Percentiles rank a stretch among this genome's conserved stretches.
Conservation (phyloP, 208 protist species). For the Porcisia hertigi region DNA sequence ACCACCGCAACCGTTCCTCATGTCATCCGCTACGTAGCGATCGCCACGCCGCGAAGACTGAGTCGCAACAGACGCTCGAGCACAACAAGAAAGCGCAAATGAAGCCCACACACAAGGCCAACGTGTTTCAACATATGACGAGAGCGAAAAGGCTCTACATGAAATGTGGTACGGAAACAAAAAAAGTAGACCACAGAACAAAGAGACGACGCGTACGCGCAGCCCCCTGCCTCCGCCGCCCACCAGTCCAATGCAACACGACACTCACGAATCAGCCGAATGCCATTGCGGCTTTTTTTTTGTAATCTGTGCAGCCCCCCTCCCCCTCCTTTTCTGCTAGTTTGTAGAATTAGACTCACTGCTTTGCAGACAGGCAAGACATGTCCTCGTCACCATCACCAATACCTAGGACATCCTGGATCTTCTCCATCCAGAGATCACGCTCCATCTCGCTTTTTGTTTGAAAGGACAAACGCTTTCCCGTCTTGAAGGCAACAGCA, state of each 20-base stretch:
- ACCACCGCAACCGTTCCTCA: neutral
- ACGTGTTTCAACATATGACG: neutral
- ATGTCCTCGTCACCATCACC: slow-evolving; percentile 55
- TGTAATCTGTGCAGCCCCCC: neutral
- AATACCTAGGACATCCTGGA: slow-evolving; percentile 80
- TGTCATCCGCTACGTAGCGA: neutral
- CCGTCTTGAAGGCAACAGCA: slow-evolving; percentile 77
- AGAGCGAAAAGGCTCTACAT: too few relatives aligned
- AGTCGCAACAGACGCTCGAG: neutral
- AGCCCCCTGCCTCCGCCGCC: neutral
- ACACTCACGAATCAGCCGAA: neutral
- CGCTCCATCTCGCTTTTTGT: slow-evolving; percentile 62
- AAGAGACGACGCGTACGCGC: neutral
- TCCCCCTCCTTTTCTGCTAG: neutral
- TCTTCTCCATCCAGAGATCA: slow-evolving; percentile 81
- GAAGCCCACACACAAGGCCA: neutral
- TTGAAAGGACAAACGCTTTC: slow-evolving; percentile 75
- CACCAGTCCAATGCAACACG: neutral
- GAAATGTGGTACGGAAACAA: neutral
- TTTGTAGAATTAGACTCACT: slow-evolving; percentile 1
- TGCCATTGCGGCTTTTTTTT: neutral
- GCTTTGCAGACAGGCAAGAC: slow-evolving; percentile 17
- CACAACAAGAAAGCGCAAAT: neutral
- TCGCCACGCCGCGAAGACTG: neutral
- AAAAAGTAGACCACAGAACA: neutral